These are phyloP conservation scores for Auxenochlorella pyrenoidosa DNA, from an alignment of 139 green algal genomes.

Conservation along the genomic window DNA sequence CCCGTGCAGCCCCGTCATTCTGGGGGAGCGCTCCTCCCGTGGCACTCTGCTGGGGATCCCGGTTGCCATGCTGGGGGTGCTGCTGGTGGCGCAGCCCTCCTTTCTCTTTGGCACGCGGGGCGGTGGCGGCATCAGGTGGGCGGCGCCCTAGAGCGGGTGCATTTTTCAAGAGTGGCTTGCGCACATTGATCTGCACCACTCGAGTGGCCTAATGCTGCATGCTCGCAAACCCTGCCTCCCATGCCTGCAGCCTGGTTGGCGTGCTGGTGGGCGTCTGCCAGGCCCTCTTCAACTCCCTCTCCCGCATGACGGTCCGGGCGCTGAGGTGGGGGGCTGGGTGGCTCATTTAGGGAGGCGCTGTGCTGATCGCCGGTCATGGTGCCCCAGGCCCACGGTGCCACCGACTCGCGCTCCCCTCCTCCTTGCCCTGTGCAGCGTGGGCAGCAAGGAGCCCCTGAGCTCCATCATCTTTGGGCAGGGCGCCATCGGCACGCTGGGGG, in stretches of 20 bases:
- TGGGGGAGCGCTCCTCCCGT: not conserved
- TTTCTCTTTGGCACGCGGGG: slow-evolving; percentile 31
- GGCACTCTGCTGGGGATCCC: slow-evolving; percentile 41
- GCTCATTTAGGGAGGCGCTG: no score
- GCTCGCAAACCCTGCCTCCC: not conserved
- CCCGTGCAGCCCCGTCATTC: slow-evolving; percentile 12
- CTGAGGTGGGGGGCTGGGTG: not conserved
- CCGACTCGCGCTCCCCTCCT: not conserved
- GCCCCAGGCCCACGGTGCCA: no score
- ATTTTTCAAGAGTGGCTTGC: no score
- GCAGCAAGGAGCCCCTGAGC: slow-evolving; percentile 29
- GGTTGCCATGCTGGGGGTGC: slow-evolving; percentile 45
- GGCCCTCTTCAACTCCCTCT: slow-evolving; percentile 40
- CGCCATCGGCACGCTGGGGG: slow-evolving; percentile 18
- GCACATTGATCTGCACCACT: no score
- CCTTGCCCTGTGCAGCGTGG: slow-evolving; percentile 16
- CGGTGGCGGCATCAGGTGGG: slow-evolving; percentile 28
- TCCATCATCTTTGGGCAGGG: slow-evolving; percentile 33
- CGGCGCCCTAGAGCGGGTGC: no score
- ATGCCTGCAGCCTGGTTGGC: not conserved
- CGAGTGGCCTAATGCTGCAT: no score
- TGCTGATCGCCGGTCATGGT: no score
- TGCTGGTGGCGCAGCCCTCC: slow-evolving; percentile 48
- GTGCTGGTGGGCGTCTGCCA: slow-evolving; percentile 28
- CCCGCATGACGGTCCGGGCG: slow-evolving; percentile 37